Base-by-base conservation (phyloP, 257 asterid genomes). In the Handroanthus guayacan region DNA sequence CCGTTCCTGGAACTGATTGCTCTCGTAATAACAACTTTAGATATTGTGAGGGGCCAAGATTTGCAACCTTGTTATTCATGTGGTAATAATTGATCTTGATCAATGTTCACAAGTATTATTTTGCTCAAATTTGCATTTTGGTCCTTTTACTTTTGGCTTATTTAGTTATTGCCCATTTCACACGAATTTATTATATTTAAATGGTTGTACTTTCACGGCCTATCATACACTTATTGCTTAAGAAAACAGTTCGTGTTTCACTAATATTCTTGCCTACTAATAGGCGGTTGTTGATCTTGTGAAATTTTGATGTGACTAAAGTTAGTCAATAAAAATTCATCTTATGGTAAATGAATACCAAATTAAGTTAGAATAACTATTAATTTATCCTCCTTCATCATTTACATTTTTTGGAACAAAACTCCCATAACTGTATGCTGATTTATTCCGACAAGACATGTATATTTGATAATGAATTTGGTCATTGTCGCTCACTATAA, bases 41-140 rank as follows among this genome's bases (percentile, higher is more conserved):
- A 62, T 43, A 16, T 62, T 13, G 47, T 39, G 77, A 69, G 38
- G 12, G 60, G 38, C 31, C 61, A 9, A 63, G 60, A 52, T 47
- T 80, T 74, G 78, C 56, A 62, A 69, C 72, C 48, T 79, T 39
- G 79, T 57, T 44, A 20, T 80, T 75, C 31, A 25, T 25, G 75
- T 57, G 79, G 63, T 25, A 44, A 3, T n/a, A 34, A 69, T 38
- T 60, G 39, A 10, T 56, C 31, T 2, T 62, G 20, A 25, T 61
- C 38, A 69, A 44, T 39, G 60, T 50, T 7, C 37, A 39, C 55
- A 50, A 45, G 72, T 56, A 62, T 78, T 31, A 63, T 64, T 50
- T 74, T 61, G 48, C 44, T 77, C 48, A 7, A 12, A 67, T 36
- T 77, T 79, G 25, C 34, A 2, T 10, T 67, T 71, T 72, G 86